Conservation (phyloP, 371 early-diverging fungal species). For the Vairimorpha necatrix region DNA sequence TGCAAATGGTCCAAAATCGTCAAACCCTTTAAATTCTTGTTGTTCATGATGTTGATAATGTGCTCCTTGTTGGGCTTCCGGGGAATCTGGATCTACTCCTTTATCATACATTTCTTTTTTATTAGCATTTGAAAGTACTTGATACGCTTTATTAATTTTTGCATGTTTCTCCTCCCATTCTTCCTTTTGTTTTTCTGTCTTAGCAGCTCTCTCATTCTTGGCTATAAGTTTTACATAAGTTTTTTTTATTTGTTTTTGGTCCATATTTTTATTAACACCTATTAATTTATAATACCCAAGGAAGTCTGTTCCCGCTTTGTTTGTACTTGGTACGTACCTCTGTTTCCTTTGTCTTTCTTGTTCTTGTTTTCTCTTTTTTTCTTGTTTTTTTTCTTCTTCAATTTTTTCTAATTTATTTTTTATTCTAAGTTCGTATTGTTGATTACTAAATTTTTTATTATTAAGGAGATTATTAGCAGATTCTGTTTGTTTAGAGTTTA, state of each 20-base stretch:
- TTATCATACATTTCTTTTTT: slow-evolving; percentile 60
- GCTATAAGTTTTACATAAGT: slow-evolving; percentile 44
- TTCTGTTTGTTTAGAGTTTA: neutral
- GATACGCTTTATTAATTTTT: slow-evolving; percentile 54
- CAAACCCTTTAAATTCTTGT: neutral
- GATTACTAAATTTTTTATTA: neutral
- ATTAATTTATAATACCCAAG: slow-evolving; percentile 60
- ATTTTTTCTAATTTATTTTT: slow-evolving; percentile 28
- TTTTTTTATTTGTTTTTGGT: slow-evolving; percentile 35
- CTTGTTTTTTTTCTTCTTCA: slow-evolving; percentile 33
- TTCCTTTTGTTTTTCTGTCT: slow-evolving; percentile 21
- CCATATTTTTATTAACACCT: slow-evolving; percentile 23
- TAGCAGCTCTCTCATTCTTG: slow-evolving; percentile 16
- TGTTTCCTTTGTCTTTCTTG: slow-evolving; percentile 16
- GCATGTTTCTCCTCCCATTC: slow-evolving; percentile 25
- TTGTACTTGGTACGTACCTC: slow-evolving; percentile 20
- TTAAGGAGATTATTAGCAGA: slow-evolving; percentile 19
- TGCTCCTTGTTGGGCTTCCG: neutral
- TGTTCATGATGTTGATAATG: neutral
- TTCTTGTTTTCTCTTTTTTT: slow-evolving; percentile 32
- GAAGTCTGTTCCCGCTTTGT: slow-evolving; percentile 45
- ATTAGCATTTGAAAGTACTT: slow-evolving; percentile 44
- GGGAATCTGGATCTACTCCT: slow-evolving; percentile 57
- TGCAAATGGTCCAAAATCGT: neutral
- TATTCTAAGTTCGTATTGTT: neutral